Percentiles rank a stretch among this genome's conserved stretches.
These are phyloP conservation scores for Colletotrichum scovillei DNA, from an alignment of 2,329 filamentous ascomycete genomes.

Conservation along the genomic window DNA sequence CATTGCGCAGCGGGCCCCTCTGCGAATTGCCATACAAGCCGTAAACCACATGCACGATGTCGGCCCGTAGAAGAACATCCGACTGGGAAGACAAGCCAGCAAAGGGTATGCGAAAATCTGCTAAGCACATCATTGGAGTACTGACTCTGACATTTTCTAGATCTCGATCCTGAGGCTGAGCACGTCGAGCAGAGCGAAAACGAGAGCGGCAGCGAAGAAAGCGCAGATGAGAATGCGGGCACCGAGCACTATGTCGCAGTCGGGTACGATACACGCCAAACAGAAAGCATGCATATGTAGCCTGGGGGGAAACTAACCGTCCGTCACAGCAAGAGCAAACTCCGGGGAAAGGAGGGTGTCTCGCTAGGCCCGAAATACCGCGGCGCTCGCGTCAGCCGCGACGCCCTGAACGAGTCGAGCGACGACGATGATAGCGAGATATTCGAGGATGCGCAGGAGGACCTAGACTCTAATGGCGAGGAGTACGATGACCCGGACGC, in stretches of 20 bases:
- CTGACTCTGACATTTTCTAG: constrained; percentile 19
- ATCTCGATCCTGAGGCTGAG: constrained; percentile 37
- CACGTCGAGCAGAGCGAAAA: constrained; percentile 47
- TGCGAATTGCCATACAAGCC: constrained; percentile 1
- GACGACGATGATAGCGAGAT: constrained; percentile 64
- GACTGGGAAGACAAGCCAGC: constrained; percentile 35
- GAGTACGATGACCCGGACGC: constrained; percentile 68
- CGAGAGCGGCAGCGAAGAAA: constrained; percentile 52
- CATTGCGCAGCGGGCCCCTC: constrained; percentile 12
- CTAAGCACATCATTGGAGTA: not conserved
- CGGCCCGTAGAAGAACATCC: constrained; percentile 23
- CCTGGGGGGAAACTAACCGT: not conserved
- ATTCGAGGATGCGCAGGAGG: constrained; percentile 50
- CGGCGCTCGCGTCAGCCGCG: constrained; percentile 79
- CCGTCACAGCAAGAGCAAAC: constrained; percentile 76
- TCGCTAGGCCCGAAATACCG: constrained; percentile 83
- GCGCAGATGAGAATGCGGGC: constrained; percentile 65
- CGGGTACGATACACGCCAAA: constrained; percentile 57
- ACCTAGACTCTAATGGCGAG: constrained; percentile 51
- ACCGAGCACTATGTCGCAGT: constrained; percentile 90
- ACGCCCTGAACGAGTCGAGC: constrained; percentile 57
- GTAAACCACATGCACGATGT: constrained; percentile 11
- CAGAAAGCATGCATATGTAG: not conserved
- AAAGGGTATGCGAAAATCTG: constrained; percentile 21
- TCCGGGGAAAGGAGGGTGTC: constrained; percentile 78